Percentiles rank a stretch among this genome's conserved stretches.
Conservation (phyloP, 2,329 filamentous ascomycete genomes). For the Fusarium xylarioides region DNA sequence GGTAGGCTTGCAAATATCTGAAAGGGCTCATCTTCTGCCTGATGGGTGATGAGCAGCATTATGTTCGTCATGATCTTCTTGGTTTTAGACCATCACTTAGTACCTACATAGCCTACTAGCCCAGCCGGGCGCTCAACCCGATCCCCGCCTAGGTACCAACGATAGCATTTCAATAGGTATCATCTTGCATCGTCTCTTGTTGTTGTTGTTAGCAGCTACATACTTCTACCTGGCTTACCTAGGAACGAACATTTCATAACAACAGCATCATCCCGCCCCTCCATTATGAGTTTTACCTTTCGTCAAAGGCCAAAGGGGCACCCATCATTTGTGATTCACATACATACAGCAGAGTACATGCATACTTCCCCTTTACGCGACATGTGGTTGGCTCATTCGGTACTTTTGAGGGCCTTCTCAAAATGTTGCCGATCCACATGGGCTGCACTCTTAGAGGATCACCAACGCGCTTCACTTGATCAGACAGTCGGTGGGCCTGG, state of each 20-base stretch:
- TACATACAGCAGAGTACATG: background rate
- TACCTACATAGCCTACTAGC: background rate
- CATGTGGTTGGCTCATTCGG: conserved; percentile 12
- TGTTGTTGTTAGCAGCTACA: background rate
- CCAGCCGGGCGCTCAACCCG: background rate
- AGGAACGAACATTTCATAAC: conserved; percentile 9
- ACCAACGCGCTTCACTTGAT: conserved; percentile 27
- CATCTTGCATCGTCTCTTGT: background rate
- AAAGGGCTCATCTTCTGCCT: background rate
- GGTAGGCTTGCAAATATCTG: background rate
- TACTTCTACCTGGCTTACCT: background rate
- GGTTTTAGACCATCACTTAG: conserved; percentile 7
- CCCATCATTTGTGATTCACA: background rate
- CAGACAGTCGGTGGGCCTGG: background rate
- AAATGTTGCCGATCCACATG: conserved; percentile 21
- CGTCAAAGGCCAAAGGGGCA: background rate
- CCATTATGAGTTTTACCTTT: conserved; percentile 20
- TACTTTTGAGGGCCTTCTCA: background rate
- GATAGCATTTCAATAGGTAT: background rate
- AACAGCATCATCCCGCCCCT: conserved; percentile 31
- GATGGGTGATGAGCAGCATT: conserved; percentile 1
- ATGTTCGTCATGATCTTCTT: conserved; percentile 29
- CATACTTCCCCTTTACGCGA: background rate
- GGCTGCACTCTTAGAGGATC: conserved; percentile 15
- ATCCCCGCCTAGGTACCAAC: background rate